Conservation (phyloP, 345 rosid genomes). For the Corymbia maculata region DNA sequence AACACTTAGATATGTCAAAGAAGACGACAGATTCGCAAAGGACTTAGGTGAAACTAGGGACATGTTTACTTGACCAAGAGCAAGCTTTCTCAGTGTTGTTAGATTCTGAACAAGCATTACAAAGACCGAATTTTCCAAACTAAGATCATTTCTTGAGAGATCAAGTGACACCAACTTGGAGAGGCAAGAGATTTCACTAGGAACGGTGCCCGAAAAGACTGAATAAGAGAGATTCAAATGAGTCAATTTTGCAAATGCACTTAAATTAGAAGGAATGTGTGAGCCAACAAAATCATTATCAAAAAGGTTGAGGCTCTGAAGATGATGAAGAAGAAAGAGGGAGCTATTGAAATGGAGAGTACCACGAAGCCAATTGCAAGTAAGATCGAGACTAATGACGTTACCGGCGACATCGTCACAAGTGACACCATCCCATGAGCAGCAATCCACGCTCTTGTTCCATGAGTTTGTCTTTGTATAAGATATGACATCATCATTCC, state of each 20-base stretch:
- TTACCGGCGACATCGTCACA: not conserved
- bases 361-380: not conserved
- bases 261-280: rapidly evolving
- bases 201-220: rapidly evolving
- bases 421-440: not conserved
- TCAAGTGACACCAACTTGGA: not conserved
- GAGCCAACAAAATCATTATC: not conserved
- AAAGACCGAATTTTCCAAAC: not conserved
- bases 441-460: not conserved
- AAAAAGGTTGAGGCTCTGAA: not conserved
- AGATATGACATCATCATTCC: not conserved
- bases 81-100: not conserved
- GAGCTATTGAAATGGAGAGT: not conserved
- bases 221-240: not conserved
- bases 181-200: not conserved
- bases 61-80: not conserved
- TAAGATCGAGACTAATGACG: not conserved
- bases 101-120: not conserved
- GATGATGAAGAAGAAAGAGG: not conserved
- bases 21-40: not conserved
- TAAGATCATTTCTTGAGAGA: not conserved
- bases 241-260: not conserved
- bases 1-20: not conserved
- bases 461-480: not conserved
- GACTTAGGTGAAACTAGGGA: not conserved